phyloP scores from a whole-genome alignment of 176 grass and related monocot genomes.

The Paspalum vaginatum region DNA sequence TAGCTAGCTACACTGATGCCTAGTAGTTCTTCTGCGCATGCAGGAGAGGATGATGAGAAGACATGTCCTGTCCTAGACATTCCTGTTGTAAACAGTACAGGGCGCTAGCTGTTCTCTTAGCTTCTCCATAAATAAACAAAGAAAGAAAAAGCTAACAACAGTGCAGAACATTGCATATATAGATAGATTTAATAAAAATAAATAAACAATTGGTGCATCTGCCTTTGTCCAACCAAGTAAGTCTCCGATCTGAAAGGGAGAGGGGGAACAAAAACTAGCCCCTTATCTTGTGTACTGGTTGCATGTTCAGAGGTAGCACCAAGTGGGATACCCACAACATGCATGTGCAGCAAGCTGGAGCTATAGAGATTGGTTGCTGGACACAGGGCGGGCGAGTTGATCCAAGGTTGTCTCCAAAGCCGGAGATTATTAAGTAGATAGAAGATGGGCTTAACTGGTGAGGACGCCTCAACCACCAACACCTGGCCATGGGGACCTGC shows the following conservation, averaged over 20 bases:
- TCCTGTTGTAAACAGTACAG: conserved; percentile 25
- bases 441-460: not conserved
- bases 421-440: not conserved
- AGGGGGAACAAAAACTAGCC: no score
- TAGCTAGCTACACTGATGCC: no score
- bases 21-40: not conserved
- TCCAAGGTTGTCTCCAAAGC: not conserved
- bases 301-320: conserved; percentile 5
- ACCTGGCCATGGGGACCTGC: not conserved
- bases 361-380: no score
- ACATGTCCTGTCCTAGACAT: conserved; percentile 22
- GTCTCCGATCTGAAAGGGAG: not conserved
- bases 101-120: no score
- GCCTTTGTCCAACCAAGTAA: not conserved
- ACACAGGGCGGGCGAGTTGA: no score
- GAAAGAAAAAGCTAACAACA: not conserved
- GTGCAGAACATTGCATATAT: not conserved
- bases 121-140: not conserved
- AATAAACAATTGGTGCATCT: not conserved
- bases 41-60: conserved; percentile 20
- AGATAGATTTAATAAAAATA: not conserved
- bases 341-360: conserved; percentile 5
- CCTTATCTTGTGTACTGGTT: not conserved
- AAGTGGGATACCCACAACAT: conserved; percentile 17
- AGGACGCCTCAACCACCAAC: conserved; percentile 16